Evolutionary conservation across 2,329 filamentous ascomycete genomes (phyloP).

Genomic region (Xylaria multiplex): DNA sequence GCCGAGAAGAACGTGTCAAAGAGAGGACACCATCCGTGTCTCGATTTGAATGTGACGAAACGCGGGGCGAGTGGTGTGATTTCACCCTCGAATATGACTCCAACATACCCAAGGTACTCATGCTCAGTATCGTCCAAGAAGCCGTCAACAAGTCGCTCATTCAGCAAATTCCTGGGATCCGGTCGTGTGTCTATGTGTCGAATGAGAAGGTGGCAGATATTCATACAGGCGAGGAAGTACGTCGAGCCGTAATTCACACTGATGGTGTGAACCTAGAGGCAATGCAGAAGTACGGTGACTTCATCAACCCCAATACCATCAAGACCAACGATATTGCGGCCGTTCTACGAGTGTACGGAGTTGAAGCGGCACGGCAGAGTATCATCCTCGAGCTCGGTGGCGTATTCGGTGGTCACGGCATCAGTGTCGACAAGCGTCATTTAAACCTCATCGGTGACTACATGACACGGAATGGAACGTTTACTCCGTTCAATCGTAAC

Average conservation of each 20-base stretch:
- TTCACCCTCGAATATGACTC: slow-evolving; percentile 86
- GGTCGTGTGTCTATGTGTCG: slow-evolving; percentile 73
- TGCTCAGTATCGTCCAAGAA: slow-evolving; percentile 88
- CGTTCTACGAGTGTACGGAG: slow-evolving; percentile 86
- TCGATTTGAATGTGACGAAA: slow-evolving; percentile 82
- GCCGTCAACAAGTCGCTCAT: slow-evolving; percentile 83
- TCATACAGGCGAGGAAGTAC: slow-evolving; percentile 59
- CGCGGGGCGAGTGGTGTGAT: slow-evolving; percentile 76
- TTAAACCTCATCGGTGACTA: slow-evolving; percentile 95
- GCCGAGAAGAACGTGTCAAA: slow-evolving; percentile 72
- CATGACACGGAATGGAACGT: slow-evolving; percentile 94
- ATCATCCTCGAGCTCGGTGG: slow-evolving; percentile 87
- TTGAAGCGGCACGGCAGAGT: slow-evolving; percentile 87
- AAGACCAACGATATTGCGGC: slow-evolving; percentile 93
- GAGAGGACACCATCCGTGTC: slow-evolving; percentile 73
- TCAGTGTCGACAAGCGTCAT: slow-evolving; percentile 90
- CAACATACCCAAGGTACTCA: slow-evolving; percentile 86
- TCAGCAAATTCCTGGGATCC: slow-evolving; percentile 84
- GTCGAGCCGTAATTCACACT: slow-evolving; percentile 74
- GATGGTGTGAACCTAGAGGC: slow-evolving; percentile 88
- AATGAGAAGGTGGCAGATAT: slow-evolving; percentile 64
- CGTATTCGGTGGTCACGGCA: slow-evolving; percentile 92
- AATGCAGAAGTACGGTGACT: slow-evolving; percentile 87
- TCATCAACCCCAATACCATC: slow-evolving; percentile 86
- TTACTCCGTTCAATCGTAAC: slow-evolving; percentile 91